Evolutionary conservation across 805 yeast species (phyloP).

Genomic region (Candida sithepensis): DNA sequence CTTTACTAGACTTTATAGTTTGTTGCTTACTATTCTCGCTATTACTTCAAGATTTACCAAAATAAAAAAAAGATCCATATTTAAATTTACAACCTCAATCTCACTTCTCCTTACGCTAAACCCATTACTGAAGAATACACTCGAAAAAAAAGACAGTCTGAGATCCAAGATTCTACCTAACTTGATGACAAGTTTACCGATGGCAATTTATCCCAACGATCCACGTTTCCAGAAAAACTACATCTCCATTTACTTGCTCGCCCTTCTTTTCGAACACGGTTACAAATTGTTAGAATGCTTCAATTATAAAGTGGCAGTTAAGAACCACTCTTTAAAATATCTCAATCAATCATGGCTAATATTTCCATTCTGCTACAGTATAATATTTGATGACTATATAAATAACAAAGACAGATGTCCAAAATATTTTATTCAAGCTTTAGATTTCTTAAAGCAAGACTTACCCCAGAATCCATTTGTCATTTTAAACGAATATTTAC

Average conservation of each 20-base stretch:
- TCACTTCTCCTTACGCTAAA: slow-evolving; percentile 13
- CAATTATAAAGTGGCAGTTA: slow-evolving; percentile 6
- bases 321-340: slow-evolving; percentile 2
- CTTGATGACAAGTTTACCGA: slow-evolving; percentile 10
- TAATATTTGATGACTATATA: slow-evolving; percentile 11
- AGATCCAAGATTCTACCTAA: slow-evolving; percentile 4
- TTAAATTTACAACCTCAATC: slow-evolving; percentile 8
- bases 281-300: slow-evolving; percentile 15
- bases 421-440: slow-evolving; percentile 10
- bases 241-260: slow-evolving; percentile 14
- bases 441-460: slow-evolving; percentile 5
- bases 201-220: slow-evolving; percentile 14
- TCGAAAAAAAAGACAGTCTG: not conserved
- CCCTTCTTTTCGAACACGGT: slow-evolving; percentile 15
- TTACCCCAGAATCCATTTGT: not conserved
- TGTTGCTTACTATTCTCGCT: not conserved
- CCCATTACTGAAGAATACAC: slow-evolving; percentile 5
- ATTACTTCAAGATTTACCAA: not conserved
- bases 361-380: slow-evolving; percentile 19
- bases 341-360: slow-evolving; percentile 19
- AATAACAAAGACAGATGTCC: slow-evolving; percentile 15
- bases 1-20: slow-evolving; percentile 3
- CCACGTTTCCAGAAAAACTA: slow-evolving; percentile 14
- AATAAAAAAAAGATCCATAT: slow-evolving; percentile 2
- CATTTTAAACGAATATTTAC: slow-evolving; percentile 3